These are phyloP conservation scores for Podospora sp. DNA, from an alignment of 495 filamentous ascomycete genomes.

Conservation along the genomic window DNA sequence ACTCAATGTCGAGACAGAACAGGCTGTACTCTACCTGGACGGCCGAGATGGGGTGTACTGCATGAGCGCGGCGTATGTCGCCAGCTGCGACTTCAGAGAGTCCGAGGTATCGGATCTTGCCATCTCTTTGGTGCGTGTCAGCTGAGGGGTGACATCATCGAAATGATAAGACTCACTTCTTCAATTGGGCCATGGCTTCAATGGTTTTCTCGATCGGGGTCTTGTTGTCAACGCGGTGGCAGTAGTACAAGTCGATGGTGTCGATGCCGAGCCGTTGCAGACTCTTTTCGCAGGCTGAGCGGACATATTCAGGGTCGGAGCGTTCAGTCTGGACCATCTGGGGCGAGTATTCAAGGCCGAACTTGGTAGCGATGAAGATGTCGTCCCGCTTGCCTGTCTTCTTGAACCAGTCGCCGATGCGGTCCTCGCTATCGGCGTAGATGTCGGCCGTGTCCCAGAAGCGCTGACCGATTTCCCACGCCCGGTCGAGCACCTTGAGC, in stretches of 20 bases:
- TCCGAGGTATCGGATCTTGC: conserved; percentile 74
- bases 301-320: conserved; percentile 60
- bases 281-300: conserved; percentile 65
- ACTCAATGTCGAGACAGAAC: conserved; percentile 64
- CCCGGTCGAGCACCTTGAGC: conserved; percentile 21
- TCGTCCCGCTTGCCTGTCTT: conserved; percentile 67
- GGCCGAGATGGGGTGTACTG: conserved; percentile 67
- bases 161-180: conserved; percentile 13
- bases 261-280: conserved; percentile 65
- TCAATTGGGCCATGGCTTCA: conserved; percentile 35
- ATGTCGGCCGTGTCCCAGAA: conserved; percentile 83
- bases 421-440: conserved; percentile 70
- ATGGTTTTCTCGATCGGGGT: conserved; percentile 46
- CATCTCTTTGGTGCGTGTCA: conserved; percentile 58
- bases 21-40: conserved; percentile 82
- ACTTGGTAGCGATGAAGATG: conserved; percentile 69
- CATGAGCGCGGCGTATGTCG: conserved; percentile 71
- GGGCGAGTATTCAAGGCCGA: conserved; percentile 44
- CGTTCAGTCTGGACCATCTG: conserved; percentile 52
- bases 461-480: conserved; percentile 25
- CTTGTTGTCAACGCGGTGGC: conserved; percentile 66
- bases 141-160: not conserved
- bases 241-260: conserved; percentile 80
- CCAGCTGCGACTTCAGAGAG: conserved; percentile 72
- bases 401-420: conserved; percentile 66